Conservation (phyloP, 306 rosid genomes). For the Vigna trinervia region DNA sequence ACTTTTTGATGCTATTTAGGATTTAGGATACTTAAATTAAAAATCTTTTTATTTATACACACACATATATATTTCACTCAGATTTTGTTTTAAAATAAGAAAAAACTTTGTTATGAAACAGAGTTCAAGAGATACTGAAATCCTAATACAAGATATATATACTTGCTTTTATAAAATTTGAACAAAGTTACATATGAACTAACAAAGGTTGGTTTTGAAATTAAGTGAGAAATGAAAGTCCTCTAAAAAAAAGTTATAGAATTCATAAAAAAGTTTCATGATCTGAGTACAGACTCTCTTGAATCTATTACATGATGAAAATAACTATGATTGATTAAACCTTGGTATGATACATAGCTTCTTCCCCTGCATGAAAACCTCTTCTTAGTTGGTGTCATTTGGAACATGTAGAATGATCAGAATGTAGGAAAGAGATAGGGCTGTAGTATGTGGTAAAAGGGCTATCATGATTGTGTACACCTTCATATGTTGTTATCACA, state of each 20-base stretch:
- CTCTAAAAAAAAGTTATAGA: not conserved
- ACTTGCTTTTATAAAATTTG: not conserved
- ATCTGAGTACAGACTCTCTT: not conserved
- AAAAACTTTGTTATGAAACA: not conserved
- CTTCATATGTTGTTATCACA: conserved; percentile 84
- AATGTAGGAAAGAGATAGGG: conserved; percentile 41
- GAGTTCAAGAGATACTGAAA: not conserved
- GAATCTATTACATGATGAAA: not conserved
- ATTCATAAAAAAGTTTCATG: not conserved
- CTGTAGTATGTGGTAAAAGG: conserved; percentile 52
- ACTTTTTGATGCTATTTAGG: no score
- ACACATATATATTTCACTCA: no score
- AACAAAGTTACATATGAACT: not conserved
- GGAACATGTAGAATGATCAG: conserved; percentile 14
- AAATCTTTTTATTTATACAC: no score
- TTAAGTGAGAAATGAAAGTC: not conserved
- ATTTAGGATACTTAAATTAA: no score
- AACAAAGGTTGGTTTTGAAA: not conserved
- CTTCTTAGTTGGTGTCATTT: not conserved
- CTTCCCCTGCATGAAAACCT: not conserved
- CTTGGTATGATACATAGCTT: not conserved
- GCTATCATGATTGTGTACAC: conserved; percentile 79
- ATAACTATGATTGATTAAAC: not conserved
- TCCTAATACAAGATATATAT: not conserved
- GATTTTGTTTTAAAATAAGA: not conserved